Evolutionary conservation across 768 basidiomycete species (phyloP).

Genomic region (Naganishia randhawae): DNA sequence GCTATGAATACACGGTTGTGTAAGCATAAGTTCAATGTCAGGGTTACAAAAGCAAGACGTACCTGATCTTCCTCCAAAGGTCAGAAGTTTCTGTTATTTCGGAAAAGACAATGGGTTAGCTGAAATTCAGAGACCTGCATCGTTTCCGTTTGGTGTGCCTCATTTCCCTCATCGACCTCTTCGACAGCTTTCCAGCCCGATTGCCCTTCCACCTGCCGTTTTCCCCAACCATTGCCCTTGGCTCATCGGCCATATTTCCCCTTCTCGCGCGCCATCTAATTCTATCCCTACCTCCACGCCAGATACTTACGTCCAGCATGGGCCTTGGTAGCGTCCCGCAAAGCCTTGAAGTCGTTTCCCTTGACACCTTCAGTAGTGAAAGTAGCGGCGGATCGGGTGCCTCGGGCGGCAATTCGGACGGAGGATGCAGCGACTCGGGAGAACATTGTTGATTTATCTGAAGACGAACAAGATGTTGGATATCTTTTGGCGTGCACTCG

Average conservation of each 20-base stretch:
- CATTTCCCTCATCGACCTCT: not conserved
- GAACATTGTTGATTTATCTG: conserved; percentile 27
- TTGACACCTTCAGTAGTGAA: conserved; percentile 34
- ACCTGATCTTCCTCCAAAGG: conserved; percentile 47
- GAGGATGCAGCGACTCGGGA: conserved; percentile 27
- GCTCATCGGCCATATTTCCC: not conserved
- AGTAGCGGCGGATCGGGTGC: conserved; percentile 24
- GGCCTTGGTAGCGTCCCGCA: conserved; percentile 39
- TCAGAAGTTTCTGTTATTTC: conserved; percentile 43
- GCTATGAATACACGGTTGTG: conserved; percentile 9
- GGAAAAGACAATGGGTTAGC: not conserved
- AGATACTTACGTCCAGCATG: conserved; percentile 46
- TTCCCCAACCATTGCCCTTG: not conserved
- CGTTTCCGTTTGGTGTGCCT: not conserved
- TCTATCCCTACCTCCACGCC: not conserved
- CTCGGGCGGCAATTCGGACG: conserved; percentile 33
- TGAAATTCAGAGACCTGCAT: not conserved
- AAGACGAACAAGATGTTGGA: conserved; percentile 1
- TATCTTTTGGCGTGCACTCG: not conserved
- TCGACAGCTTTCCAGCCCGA: not conserved
- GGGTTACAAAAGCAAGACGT: not conserved
- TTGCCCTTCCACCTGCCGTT: not conserved
- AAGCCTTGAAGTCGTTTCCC: conserved; percentile 41
- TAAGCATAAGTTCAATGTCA: not conserved
- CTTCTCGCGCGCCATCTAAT: not conserved